Conservation (phyloP, 176 grass and related monocot genomes). For the Rhynchospora pubera region DNA sequence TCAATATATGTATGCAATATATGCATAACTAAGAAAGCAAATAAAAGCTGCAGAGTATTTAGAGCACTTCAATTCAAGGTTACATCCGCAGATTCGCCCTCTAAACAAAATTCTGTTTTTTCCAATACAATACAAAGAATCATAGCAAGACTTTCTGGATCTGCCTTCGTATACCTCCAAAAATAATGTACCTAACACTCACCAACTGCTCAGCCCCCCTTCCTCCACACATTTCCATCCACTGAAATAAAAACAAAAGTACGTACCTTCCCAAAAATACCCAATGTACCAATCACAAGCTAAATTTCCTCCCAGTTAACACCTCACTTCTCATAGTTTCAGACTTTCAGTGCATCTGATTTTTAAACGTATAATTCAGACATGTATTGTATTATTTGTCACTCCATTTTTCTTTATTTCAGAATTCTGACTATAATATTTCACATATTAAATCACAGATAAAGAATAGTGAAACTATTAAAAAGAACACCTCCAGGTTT, state of each 20-base stretch:
- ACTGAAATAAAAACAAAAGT: background rate
- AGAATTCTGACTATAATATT: background rate
- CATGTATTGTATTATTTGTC: background rate
- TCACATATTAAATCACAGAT: conserved; percentile 10
- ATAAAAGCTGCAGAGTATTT: background rate
- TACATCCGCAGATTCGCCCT: background rate
- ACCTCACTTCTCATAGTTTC: background rate
- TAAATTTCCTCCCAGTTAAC: background rate
- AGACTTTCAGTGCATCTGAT: no score
- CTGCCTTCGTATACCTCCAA: background rate
- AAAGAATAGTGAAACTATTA: conserved; percentile 9
- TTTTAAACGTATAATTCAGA: background rate
- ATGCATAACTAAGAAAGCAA: background rate
- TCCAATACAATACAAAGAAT: background rate
- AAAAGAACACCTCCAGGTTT: background rate
- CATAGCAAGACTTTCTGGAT: background rate
- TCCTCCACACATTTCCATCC: background rate
- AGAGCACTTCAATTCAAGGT: background rate
- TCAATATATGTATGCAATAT: no score
- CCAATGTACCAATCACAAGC: background rate
- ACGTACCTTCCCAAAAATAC: background rate
- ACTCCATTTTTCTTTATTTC: background rate
- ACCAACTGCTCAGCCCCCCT: background rate
- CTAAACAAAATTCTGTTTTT: background rate
- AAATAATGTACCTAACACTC: background rate